phyloP scores from a whole-genome alignment of 2,329 filamentous ascomycete species.

The Nothopassalora personata region DNA sequence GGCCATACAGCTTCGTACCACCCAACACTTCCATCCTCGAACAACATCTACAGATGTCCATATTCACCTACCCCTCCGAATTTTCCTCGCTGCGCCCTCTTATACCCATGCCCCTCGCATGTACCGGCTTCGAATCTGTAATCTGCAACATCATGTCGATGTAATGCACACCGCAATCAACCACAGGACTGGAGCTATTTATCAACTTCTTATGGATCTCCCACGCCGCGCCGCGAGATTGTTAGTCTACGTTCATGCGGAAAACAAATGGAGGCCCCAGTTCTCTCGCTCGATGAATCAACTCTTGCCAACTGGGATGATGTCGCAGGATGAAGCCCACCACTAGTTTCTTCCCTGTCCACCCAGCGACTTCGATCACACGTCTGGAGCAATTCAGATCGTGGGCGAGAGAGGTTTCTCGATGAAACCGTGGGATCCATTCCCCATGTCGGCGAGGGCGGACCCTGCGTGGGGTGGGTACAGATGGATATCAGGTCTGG shows the following conservation, averaged over 20 bases:
- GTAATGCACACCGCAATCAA: slow-evolving; percentile 1
- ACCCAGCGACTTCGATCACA: neutral
- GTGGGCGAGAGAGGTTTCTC: neutral
- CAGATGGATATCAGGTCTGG: neutral
- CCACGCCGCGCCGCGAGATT: neutral
- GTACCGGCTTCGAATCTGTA: neutral
- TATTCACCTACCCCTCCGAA: neutral
- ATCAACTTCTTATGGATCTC: slow-evolving; percentile 1
- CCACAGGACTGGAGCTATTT: neutral
- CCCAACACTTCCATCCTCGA: neutral
- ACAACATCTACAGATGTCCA: neutral
- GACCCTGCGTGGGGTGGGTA: slow-evolving; percentile 1
- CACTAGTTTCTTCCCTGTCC: neutral
- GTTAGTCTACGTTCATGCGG: slow-evolving; percentile 1
- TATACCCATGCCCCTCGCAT: neutral
- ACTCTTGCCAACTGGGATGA: slow-evolving; percentile 1
- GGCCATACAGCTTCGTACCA: neutral
- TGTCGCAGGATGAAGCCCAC: slow-evolving; percentile 1
- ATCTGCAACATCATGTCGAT: slow-evolving; percentile 1
- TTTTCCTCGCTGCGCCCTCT: neutral
- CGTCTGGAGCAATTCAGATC: neutral
- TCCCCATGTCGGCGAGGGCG: neutral
- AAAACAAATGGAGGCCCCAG: neutral
- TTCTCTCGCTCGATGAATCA: neutral
- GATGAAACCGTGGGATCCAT: neutral